phyloP scores from a whole-genome alignment of 2,329 filamentous ascomycete species.

The Colletotrichum theobromicola region DNA sequence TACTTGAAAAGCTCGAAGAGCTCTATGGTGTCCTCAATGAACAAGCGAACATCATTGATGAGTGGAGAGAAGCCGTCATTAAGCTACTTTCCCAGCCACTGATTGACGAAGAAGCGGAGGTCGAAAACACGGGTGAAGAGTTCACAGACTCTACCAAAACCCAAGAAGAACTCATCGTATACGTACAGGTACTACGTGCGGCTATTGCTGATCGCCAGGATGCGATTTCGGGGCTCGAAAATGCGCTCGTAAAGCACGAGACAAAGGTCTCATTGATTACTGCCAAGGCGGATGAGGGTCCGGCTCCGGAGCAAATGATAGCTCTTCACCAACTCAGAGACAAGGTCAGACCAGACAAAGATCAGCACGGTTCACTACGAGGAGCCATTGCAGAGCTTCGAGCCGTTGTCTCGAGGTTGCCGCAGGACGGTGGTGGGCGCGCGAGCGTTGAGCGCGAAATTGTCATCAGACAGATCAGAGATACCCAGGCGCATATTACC shows the following conservation, averaged over 20 bases:
- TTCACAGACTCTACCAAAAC: conserved; percentile 86
- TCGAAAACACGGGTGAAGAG: conserved; percentile 85
- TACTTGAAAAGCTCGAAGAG: conserved; percentile 69
- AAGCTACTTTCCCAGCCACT: conserved; percentile 75
- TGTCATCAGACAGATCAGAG: conserved; percentile 65
- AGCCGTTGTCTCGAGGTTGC: conserved; percentile 63
- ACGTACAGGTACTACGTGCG: conserved; percentile 78
- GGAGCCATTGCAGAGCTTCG: conserved; percentile 74
- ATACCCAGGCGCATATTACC: conserved; percentile 58
- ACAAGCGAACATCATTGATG: conserved; percentile 73
- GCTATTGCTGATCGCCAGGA: conserved; percentile 80
- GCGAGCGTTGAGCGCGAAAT: conserved; percentile 66
- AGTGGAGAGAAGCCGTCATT: conserved; percentile 77
- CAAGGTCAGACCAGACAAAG: conserved; percentile 50
- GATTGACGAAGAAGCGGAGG: conserved; percentile 78
- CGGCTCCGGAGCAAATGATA: conserved; percentile 69
- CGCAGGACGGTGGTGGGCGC: conserved; percentile 43
- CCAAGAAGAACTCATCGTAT: conserved; percentile 89
- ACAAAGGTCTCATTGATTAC: conserved; percentile 63
- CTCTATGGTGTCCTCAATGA: conserved; percentile 72
- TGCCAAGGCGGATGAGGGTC: conserved; percentile 69
- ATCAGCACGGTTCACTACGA: conserved; percentile 67
- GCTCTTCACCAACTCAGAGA: conserved; percentile 55
- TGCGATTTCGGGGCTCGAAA: conserved; percentile 78
- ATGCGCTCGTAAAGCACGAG: conserved; percentile 77